These are phyloP conservation scores for Furcasterigmium sp. DNA, from an alignment of 2,329 filamentous ascomycete genomes.

Conservation along the genomic window DNA sequence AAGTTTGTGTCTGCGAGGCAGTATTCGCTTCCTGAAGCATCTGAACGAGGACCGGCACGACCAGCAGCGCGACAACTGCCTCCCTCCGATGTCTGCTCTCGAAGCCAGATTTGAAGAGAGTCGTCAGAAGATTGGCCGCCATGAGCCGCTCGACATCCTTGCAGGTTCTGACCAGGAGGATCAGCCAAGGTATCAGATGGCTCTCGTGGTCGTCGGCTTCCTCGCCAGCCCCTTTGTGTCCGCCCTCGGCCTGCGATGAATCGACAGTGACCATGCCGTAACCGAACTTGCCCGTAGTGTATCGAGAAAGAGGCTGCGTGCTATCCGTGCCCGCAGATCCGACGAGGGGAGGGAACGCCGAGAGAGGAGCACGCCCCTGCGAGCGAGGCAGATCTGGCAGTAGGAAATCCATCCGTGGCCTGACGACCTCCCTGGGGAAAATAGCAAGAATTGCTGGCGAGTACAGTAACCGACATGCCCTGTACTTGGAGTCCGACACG, in stretches of 20 bases:
- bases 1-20: background rate
- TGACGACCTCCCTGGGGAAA: constrained; percentile 53
- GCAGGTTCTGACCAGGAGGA: constrained; percentile 55
- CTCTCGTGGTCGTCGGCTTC: constrained; percentile 16
- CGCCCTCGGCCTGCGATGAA: constrained; percentile 20
- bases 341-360: constrained; percentile 2
- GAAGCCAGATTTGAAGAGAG: constrained; percentile 63
- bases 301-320: constrained; percentile 14
- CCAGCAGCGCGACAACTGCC: constrained; percentile 57
- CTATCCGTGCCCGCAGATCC: constrained; percentile 18
- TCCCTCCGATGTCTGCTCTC: constrained; percentile 57
- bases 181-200: constrained; percentile 64
- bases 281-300: constrained; percentile 18
- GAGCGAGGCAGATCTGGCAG: constrained; percentile 50
- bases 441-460: constrained; percentile 65
- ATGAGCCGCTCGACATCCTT: constrained; percentile 57
- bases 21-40: constrained; percentile 30
- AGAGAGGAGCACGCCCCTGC: constrained; percentile 12
- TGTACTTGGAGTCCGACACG: constrained; percentile 72
- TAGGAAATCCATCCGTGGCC: constrained; percentile 56
- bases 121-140: constrained; percentile 64
- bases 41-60: constrained; percentile 65
- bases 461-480: constrained; percentile 65
- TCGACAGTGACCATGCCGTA: constrained; percentile 23
- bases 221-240: constrained; percentile 9